phyloP scores from a whole-genome alignment of 495 filamentous ascomycete species.

The Penicillium coprophilum region DNA sequence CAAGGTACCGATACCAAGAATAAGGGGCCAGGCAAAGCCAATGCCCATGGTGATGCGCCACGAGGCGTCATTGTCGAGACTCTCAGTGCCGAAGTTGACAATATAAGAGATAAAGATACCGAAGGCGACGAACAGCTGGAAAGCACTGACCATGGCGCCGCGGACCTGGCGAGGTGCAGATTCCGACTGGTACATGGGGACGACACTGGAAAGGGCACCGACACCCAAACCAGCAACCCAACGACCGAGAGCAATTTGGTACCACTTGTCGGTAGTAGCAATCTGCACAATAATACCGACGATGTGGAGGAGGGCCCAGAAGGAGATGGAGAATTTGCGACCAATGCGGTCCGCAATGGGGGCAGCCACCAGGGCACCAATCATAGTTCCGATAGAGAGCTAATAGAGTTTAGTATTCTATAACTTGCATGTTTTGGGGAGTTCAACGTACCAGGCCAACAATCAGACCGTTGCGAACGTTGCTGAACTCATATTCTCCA shows the following conservation, averaged over 20 bases:
- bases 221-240: conserved; percentile 68
- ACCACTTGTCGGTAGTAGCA: conserved; percentile 54
- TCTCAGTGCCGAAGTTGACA: conserved; percentile 75
- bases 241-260: conserved; percentile 54
- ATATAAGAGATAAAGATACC: conserved; percentile 82
- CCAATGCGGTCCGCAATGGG: conserved; percentile 56
- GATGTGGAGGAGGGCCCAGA: conserved; percentile 62
- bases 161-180: conserved; percentile 64
- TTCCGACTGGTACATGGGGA: conserved; percentile 75
- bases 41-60: conserved; percentile 84
- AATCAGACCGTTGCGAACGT: conserved; percentile 56
- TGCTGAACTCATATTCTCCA: conserved; percentile 49
- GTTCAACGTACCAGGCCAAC: conserved; percentile 50
- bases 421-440: not conserved
- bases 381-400: conserved; percentile 66
- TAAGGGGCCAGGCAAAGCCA: conserved; percentile 71
- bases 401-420: conserved; percentile 16
- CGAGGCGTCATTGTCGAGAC: conserved; percentile 52
- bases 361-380: conserved; percentile 64
- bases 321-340: conserved; percentile 51
- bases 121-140: conserved; percentile 86
- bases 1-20: conserved; percentile 68
- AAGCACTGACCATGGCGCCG: conserved; percentile 66
- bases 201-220: conserved; percentile 66
- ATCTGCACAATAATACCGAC: conserved; percentile 71